Base-by-base conservation (phyloP, 768 basidiomycete genomes). In the Lentinula raphanica region DNA sequence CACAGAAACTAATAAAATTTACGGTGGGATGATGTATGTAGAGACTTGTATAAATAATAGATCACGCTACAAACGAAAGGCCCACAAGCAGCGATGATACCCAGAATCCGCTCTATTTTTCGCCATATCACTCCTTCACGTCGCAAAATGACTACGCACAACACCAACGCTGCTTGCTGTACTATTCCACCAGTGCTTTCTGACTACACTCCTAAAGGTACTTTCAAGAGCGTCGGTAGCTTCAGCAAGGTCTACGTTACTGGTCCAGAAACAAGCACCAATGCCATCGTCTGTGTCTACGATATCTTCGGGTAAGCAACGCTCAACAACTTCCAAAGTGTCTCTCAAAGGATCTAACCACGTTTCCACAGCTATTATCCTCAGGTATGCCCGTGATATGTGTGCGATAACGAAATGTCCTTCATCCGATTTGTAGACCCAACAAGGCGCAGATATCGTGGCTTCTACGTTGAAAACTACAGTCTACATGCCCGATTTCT, bases 401-500 rank as follows among this genome's bases (percentile, higher is more conserved):
- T 15, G 7, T 39, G 17, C 17, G 38, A 53, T 31, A 28, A 35
- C 19, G n/a, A n/a, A 27, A 53, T 7, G 21, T 2, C 28, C 21
- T n/a, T 40, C 42, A 38, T n/a, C 17, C 23, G 35, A 29, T 46
- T 31, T 9, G 9, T 23, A 85, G 68, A 85, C 84, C 3, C 79
- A 82, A 65, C 82, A 86, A 66, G 85, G 84, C 31, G 83, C 82
- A 19, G 86, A 87, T 64, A 82, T 86, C 54, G 73, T 87, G 55
- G 81, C 83, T 0, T 70, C 74, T 5, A 67, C 77, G 13, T 67
- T 85, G 32, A 74, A 78, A 5, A 80, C 80, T 19, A 79, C 75
- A 25, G 81, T 88, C 36, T 77, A 82, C 66, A 84, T 87, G 81
- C 86, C 85, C 27, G 85, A 87, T 67, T 83, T 87, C 64, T 85